These are phyloP conservation scores for Epichloe gansuensis DNA, from an alignment of 2,329 filamentous ascomycete genomes.

Conservation along the genomic window DNA sequence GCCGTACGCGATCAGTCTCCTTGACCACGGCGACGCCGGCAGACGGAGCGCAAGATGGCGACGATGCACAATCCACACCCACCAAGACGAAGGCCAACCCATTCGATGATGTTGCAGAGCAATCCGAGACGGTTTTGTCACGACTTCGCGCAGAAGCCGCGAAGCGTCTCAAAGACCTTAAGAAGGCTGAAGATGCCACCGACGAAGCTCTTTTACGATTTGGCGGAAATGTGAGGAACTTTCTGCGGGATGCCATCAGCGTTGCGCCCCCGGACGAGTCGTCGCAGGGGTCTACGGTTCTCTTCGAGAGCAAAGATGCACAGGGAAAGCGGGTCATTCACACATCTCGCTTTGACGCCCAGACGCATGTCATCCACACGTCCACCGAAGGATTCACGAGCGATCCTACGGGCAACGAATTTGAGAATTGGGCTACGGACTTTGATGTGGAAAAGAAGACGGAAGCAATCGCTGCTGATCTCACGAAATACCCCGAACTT, in stretches of 20 bases:
- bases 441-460: constrained; percentile 82
- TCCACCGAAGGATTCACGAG: constrained; percentile 68
- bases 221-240: constrained; percentile 77
- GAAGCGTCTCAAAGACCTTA: constrained; percentile 76
- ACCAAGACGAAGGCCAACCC: constrained; percentile 25
- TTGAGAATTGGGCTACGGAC: constrained; percentile 53
- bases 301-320: constrained; percentile 90
- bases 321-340: constrained; percentile 88
- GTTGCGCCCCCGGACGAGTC: constrained; percentile 60
- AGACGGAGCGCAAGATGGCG: constrained; percentile 18
- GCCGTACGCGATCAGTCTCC: constrained; percentile 61
- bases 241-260: constrained; percentile 78
- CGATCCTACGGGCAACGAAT: constrained; percentile 67
- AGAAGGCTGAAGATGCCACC: constrained; percentile 86
- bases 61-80: constrained; percentile 33
- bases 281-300: constrained; percentile 45
- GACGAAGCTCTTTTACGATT: constrained; percentile 91
- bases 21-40: constrained; percentile 34
- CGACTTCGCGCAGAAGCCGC: constrained; percentile 65
- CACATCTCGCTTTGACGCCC: constrained; percentile 85
- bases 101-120: constrained; percentile 29
- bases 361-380: constrained; percentile 89
- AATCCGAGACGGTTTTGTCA: constrained; percentile 56
- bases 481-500: constrained; percentile 79
- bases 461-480: constrained; percentile 63